Evolutionary conservation across 768 basidiomycete genomes (phyloP).

Genomic region (Crucibulum laeve): DNA sequence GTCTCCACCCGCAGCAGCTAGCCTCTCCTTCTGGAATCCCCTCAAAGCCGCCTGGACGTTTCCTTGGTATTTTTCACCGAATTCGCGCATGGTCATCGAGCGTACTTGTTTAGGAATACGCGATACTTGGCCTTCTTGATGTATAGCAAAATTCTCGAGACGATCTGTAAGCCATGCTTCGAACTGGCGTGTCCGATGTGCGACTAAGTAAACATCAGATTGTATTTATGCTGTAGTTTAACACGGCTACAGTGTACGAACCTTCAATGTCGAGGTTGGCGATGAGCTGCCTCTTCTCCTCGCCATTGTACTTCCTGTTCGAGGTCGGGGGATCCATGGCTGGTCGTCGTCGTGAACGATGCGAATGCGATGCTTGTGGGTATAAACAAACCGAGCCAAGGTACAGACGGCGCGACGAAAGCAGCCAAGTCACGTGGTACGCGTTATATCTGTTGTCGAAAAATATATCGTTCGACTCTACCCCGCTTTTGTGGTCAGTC

Average conservation of each 20-base stretch:
- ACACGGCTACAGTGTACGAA: constrained; percentile 20
- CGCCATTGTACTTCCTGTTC: constrained; percentile 41
- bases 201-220: constrained; percentile 36
- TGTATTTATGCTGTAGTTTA: background rate
- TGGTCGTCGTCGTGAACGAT: constrained; percentile 4
- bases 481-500: background rate
- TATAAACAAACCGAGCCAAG: constrained; percentile 7
- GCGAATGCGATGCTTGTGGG: constrained; percentile 5
- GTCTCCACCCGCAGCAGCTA: constrained; percentile 46
- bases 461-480: constrained; percentile 19
- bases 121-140: constrained; percentile 70
- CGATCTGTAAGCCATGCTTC: constrained; percentile 71
- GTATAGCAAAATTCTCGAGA: constrained; percentile 69
- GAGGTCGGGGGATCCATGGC: constrained; percentile 23
- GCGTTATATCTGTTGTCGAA: constrained; percentile 17
- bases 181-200: constrained; percentile 70
- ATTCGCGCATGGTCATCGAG: constrained; percentile 69
- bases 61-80: constrained; percentile 74
- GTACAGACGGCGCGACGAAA: constrained; percentile 12
- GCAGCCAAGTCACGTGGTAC: constrained; percentile 32
- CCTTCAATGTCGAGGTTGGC: constrained; percentile 82
- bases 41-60: constrained; percentile 68
- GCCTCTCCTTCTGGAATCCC: constrained; percentile 61
- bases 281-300: constrained; percentile 74
- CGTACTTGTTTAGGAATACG: constrained; percentile 76